Evolutionary conservation across 1,284 basidiomycete species (phyloP).

Genomic region (Puccinia novopanici): DNA sequence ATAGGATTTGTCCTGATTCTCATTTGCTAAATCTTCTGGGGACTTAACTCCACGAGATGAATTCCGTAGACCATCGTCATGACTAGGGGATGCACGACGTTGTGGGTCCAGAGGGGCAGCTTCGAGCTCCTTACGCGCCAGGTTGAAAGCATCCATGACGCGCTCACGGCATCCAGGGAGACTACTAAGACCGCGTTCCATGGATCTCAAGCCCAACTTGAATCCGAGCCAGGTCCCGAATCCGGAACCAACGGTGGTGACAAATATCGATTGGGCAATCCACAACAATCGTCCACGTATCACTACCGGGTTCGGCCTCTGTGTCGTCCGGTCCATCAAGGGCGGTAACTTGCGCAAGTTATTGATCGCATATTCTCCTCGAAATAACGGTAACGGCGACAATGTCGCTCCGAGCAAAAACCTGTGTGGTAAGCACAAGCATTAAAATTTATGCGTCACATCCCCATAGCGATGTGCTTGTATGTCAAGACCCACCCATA

Average conservation of each 20-base stretch:
- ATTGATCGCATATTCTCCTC: constrained; percentile 13
- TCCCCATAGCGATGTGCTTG: neutral
- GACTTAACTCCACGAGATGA: neutral
- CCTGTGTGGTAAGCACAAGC: neutral
- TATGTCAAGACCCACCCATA: constrained; percentile 30
- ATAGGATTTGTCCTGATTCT: too few relatives aligned
- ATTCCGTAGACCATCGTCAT: neutral
- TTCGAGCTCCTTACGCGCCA: constrained; percentile 20
- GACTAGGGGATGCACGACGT: neutral
- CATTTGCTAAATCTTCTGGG: neutral
- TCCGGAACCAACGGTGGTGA: constrained; percentile 34
- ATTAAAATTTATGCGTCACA: constrained; percentile 50
- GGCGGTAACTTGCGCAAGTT: constrained; percentile 13
- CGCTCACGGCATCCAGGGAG: constrained; percentile 23
- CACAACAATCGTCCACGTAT: constrained; percentile 20
- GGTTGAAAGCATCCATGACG: neutral
- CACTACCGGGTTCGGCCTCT: constrained; percentile 16
- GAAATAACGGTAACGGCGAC: constrained; percentile 37
- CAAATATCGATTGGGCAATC: constrained; percentile 22
- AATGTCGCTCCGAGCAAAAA: constrained; percentile 37
- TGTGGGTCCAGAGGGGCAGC: neutral
- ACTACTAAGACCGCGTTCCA: constrained; percentile 1
- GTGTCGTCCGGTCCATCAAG: constrained; percentile 4
- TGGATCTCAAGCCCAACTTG: constrained; percentile 12
- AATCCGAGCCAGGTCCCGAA: constrained; percentile 45